Evolutionary conservation across 495 filamentous ascomycete genomes (phyloP), one percentile per base, ranked within the genome.

Genomic region (Tuber indicum): DNA sequence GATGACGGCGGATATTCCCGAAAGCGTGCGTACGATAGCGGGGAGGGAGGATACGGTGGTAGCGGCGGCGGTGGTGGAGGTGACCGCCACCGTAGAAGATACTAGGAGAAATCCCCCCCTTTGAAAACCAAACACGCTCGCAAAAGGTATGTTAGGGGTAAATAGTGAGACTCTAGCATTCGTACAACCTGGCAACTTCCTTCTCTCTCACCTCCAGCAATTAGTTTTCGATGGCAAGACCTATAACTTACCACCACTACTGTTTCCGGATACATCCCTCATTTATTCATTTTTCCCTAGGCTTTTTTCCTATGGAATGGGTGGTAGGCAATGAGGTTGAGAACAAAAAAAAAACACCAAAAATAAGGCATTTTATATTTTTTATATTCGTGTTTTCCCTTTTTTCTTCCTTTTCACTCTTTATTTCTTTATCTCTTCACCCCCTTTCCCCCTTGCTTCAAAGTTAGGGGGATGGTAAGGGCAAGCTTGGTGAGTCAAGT

Each of bases 21-120:
- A 70, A 83, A 83, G 74, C 81, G 81, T 26, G 81, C 81, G n/a
- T 81, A 81, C 72, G 79, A 83, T 23, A 78, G 80, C 23, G 81
- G 77, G 52, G 78, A 81, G 44, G 81, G 78, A 71, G 78, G 80
- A 70, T 82, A 82, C 75, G 81, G 78, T 75, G 79, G 81, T 52
- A 66, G 58, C 26, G 14, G 58, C 58, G 32, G 58, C 26, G 58
- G 58, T 12, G 58, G 52, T 32, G 58, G 58, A 32, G 81, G 81
- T 49, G 81, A 82, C 58, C 82, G 81, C 52, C 81, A 83, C 49
- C 76, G 81, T 72, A 80, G 81, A 82, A 82, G 81, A 81, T 82
- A 82, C 80, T 82, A 82, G 77, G 78, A 75, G 52, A 66, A 14
- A 14, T 26, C 26, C 52, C n/a, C 58, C 45, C 47, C 58, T 26